Evolutionary conservation across 2,329 filamentous ascomycete genomes (phyloP).

Genomic region (Colletotrichum melonis): DNA sequence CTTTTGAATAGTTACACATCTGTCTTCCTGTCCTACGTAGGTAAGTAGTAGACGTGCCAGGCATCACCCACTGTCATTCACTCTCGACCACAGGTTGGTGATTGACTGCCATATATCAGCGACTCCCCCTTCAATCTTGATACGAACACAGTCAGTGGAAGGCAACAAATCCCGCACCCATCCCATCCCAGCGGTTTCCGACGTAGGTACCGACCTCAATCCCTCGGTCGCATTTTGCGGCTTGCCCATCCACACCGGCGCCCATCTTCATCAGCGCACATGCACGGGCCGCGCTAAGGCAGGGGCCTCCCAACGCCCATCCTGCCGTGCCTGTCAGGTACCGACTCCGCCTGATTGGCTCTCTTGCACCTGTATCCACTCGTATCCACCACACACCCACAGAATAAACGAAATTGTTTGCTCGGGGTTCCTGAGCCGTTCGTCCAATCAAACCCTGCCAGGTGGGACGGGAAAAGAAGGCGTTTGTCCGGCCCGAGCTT

Average conservation of each 20-base stretch:
- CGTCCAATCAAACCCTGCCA: constrained; percentile 15
- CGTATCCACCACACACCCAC: constrained; percentile 4
- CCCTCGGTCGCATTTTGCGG: background rate
- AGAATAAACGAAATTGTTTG: constrained; percentile 34
- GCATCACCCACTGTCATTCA: too few species aligned
- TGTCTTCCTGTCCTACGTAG: background rate
- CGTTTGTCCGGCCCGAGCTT: constrained; percentile 19
- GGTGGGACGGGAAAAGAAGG: background rate
- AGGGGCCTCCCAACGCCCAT: constrained; percentile 10
- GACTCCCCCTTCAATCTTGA: background rate
- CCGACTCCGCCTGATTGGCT: constrained; percentile 17
- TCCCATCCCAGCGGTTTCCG: background rate
- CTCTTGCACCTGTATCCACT: background rate
- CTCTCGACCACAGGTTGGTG: too few species aligned
- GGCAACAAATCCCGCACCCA: constrained; percentile 13
- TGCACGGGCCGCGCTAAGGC: constrained; percentile 25
- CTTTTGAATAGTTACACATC: constrained; percentile 18
- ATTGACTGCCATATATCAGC: too few species aligned
- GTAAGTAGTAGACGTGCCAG: too few species aligned
- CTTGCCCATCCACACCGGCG: constrained; percentile 31
- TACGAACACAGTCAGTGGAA: too few species aligned
- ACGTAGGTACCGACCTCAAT: background rate
- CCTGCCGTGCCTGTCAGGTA: constrained; percentile 19
- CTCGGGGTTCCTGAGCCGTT: constrained; percentile 16
- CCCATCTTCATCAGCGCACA: constrained; percentile 32